Base-by-base conservation (phyloP, 2,329 filamentous ascomycete species). In the Scopulariopsis brevicaulis region DNA sequence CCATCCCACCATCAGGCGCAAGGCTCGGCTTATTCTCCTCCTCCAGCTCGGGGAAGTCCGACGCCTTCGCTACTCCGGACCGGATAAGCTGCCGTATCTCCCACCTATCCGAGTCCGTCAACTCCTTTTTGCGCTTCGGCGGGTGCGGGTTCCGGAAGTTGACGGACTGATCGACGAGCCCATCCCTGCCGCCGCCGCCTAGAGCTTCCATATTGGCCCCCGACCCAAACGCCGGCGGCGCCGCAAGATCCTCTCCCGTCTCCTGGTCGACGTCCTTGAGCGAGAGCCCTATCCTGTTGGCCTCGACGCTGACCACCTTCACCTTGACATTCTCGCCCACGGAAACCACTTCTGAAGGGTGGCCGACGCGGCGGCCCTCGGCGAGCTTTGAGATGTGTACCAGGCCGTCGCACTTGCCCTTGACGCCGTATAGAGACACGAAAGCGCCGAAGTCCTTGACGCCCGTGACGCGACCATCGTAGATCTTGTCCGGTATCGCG, bases 191-290 rank as follows among this genome's bases (percentile, higher is more conserved):
- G 12, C 46, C 40, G 46, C 22, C 25, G 58, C 92, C 88, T 5
- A 97, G 74, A 1, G 84, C 84, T 67, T 93, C 86, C 77, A 87
- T 88, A 65, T 99, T 99, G 12, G 94, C 94, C 8, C 94, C 94
- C 1, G 93, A 94, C 34, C 88, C 85, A 66, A 97, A 82, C 53
- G 87, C 80, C 59, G 82, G 81, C 62, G 92, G 90, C 34, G 86
- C 83, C 2, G 25, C 34, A 46, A 96, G 74, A 66, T 99, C 94
- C 66, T 84, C 81, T 6, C 94, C 94, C 3, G 89, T 92, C 34
- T 83, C 80, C 69, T 99, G 94, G 64, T 99, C 93, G 18, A 96
- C 92, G 61, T 96, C 93, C 67, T 96, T 96, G 92, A 99, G 96
- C 0, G 92, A 96, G 6, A 99, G 74, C 0, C 91, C 92, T 65